Conservation (phyloP, 129 eudicot species). For the Pittosporum tobira region DNA sequence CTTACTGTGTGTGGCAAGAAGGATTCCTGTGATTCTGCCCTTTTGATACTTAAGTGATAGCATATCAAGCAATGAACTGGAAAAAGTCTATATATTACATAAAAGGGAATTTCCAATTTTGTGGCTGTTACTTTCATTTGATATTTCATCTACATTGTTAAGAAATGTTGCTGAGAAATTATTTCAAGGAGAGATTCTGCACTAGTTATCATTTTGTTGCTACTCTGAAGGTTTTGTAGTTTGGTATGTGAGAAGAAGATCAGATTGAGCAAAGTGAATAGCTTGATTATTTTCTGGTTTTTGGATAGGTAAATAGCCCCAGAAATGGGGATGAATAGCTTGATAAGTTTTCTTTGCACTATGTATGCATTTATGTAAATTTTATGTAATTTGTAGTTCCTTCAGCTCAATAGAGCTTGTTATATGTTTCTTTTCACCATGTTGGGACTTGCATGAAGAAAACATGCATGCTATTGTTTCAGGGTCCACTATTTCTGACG, state of each 20-base stretch:
- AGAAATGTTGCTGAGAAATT: not conserved
- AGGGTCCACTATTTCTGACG: slow-evolving; percentile 13
- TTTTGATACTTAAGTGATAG: too few relatives aligned
- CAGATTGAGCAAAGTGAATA: not conserved
- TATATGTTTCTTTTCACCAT: not conserved
- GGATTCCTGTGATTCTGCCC: too few relatives aligned
- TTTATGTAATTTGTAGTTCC: not conserved
- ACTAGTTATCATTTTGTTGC: not conserved
- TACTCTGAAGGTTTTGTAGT: not conserved
- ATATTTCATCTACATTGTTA: not conserved
- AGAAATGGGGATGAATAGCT: too few relatives aligned
- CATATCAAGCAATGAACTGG: too few relatives aligned
- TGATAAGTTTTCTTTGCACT: too few relatives aligned
- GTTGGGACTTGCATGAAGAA: not conserved
- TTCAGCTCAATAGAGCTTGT: not conserved
- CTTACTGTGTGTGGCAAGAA: too few relatives aligned
- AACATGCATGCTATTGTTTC: slow-evolving; percentile 18
- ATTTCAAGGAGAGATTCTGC: not conserved
- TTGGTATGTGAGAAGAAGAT: not conserved
- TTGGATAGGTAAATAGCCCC: too few relatives aligned
- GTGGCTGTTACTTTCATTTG: not conserved
- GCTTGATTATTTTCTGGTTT: too few relatives aligned
- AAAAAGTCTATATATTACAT: too few relatives aligned
- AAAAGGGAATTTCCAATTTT: not conserved
- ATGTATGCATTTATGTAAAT: too few relatives aligned